Base-by-base conservation (phyloP, 2,329 filamentous ascomycete genomes). In the Trichoderma koningii region DNA sequence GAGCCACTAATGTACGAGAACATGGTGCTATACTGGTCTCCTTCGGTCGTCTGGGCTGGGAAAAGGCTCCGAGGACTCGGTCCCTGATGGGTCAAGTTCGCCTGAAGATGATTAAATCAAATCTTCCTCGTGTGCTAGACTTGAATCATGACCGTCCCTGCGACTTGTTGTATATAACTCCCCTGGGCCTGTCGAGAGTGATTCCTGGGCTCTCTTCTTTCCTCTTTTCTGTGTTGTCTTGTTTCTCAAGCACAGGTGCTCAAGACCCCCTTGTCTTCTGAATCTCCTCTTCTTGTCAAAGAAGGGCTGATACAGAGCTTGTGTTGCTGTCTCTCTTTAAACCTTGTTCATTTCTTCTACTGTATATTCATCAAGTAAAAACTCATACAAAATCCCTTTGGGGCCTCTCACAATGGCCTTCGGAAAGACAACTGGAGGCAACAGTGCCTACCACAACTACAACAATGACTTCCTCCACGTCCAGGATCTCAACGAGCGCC, bases 381-480 rank as follows among this genome's bases (percentile, higher is more conserved):
- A 51, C 30, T 47, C 59, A 51, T 55, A 17, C 28, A 41, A 21
- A 41, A 21, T 19, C 52, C 17, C 5, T 19, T 19, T 19, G 5
- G 5, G 9, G 15, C 23, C 10, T 47, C 19, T 10, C 50, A 47
- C 50, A 44, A 63, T 63, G 63, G 67, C 55, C 53, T 61, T 57
- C 10, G 70, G 70, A 64, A 83, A 82, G 73, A 90, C 87, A 1
- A 72, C 81, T 0, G 88, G 88, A 66, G 88, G 88, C 70, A 90
- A 91, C 72, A 82, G 82, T 67, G 89, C 89, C 67, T 91, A 89
- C 79, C 87, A 89, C 80, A 92, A 92, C 80, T 92, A 89, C 77
- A 84, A 92, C 80, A 91, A 91, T 73, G 87, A 91, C 76, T 91
- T 89, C 71, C 66, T 79, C 41, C 82, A 85, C 71, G 72, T 89